A percentile compares a stretch with the other conserved stretches of the same genome.
Evolutionary conservation across 352 stramenopile species (phyloP).

Genomic region (Globisporangium sylvaticum): DNA sequence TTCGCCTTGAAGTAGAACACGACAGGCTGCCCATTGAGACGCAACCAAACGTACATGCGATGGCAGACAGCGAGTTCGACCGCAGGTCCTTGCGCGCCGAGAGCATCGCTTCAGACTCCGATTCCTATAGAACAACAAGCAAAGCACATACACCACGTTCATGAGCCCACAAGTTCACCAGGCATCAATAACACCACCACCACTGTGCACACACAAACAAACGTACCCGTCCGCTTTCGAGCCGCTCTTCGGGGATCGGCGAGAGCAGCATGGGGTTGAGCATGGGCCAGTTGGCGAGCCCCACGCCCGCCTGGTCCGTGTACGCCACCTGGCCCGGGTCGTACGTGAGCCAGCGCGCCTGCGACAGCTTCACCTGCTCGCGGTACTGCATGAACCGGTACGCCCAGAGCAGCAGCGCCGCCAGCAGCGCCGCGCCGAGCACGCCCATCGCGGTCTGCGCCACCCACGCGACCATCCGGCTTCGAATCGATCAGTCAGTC

Average conservation of each 20-base stretch:
- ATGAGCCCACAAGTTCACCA: background rate
- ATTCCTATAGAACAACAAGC: slow-evolving; percentile 27
- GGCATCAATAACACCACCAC: background rate
- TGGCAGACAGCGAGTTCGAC: slow-evolving; percentile 34
- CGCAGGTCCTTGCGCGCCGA: slow-evolving; percentile 32
- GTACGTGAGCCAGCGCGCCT: slow-evolving; percentile 64
- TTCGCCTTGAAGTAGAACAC: background rate
- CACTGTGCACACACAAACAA: background rate
- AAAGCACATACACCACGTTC: slow-evolving; percentile 2
- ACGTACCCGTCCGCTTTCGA: slow-evolving; percentile 45
- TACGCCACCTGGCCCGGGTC: slow-evolving; percentile 26
- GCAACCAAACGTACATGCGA: slow-evolving; percentile 34
- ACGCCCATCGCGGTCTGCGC: slow-evolving; percentile 39
- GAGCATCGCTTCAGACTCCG: slow-evolving; percentile 40
- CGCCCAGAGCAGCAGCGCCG: slow-evolving; percentile 44
- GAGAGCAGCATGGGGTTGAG: slow-evolving; percentile 58
- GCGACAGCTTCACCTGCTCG: slow-evolving; percentile 47
- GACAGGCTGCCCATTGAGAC: background rate
- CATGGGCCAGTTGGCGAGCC: slow-evolving; percentile 39
- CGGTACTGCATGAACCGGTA: slow-evolving; percentile 64
- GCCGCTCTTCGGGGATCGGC: slow-evolving; percentile 60
- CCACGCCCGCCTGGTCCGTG: background rate
- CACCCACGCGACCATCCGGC: slow-evolving; percentile 34
- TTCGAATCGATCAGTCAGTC: background rate
- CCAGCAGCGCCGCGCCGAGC: slow-evolving; percentile 32